Base-by-base conservation (phyloP, 2,329 filamentous ascomycete genomes). In the Ophiostoma sp. region DNA sequence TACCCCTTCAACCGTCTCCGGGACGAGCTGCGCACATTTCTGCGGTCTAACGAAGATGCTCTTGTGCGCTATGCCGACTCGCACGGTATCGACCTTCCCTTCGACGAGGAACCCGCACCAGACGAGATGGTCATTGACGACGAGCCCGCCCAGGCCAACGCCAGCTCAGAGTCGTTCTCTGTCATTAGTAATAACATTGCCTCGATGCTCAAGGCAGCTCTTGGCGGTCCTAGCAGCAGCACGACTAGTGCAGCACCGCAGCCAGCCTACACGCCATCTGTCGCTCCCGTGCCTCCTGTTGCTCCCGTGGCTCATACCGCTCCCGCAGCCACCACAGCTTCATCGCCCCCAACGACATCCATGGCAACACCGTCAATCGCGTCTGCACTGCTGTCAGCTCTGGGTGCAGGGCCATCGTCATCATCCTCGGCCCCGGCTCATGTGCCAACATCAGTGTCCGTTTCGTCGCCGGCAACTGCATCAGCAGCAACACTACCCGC, bases 1-100 rank as follows among this genome's bases (percentile, higher is more conserved):
- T 81, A 82, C 54, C 79, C 80, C 1, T 73, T 78, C n/a, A 78
- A 80, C 35, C 76, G 71, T 4, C 76, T 82, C n/a, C 74, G 81
- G 15, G 74, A 77, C 39, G 75, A 76, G 31, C 73, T 80, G 10
- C 78, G 76, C 68, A 69, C 67, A 6, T 79, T 77, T 65, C 71
- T 80, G n/a, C 76, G 76, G 60, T 71, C 75, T 6, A 77, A 79
- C 39, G 72, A 77, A 1, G 75, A 76, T 36, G 73, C 75, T 8
- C 73, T 79, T 8, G 74, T 79, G 31, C 77, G 79, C n/a, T 79
- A 80, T 57, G 78, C 79, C 20, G 79, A 75, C 70, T 79, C 74
- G 73, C 81, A 80, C 66, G 78, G 77, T 2, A 77, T 80, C 39
- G 79, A 80, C 57, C 77, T 80, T 13, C 78, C 79, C 0, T 72